These are phyloP conservation scores for Yamadazyma olivae DNA, from an alignment of 805 yeast genomes.

Conservation along the genomic window DNA sequence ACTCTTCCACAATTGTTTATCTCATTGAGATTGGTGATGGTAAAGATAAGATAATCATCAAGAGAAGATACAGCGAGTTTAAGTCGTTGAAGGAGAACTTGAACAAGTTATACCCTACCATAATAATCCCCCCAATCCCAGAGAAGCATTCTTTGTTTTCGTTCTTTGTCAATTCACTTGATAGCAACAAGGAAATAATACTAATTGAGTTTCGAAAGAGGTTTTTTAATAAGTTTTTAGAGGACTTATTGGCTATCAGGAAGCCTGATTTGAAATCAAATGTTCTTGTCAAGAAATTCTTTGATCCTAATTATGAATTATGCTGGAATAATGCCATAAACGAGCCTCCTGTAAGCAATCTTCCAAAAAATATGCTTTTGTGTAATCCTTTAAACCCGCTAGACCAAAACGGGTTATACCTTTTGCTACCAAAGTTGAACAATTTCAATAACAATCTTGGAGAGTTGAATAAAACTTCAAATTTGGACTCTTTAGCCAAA, in stretches of 20 bases:
- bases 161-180: constrained; percentile 38
- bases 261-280: constrained; percentile 26
- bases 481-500: constrained; percentile 27
- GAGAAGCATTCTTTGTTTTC: constrained; percentile 47
- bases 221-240: constrained; percentile 42
- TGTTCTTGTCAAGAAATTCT: constrained; percentile 41
- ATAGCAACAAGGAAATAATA: constrained; percentile 30
- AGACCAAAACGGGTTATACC: constrained; percentile 51
- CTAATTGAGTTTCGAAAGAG: constrained; percentile 50
- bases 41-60: constrained; percentile 22
- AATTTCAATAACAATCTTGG: constrained; percentile 24
- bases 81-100: constrained; percentile 39
- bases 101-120: constrained; percentile 36
- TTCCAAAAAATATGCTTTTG: constrained; percentile 47
- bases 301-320: constrained; percentile 49
- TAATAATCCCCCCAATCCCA: constrained; percentile 43
- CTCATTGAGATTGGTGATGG: constrained; percentile 21
- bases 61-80: constrained; percentile 42
- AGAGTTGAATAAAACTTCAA: constrained; percentile 19
- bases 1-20: constrained; percentile 37
- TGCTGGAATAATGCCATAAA: constrained; percentile 51
- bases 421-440: constrained; percentile 43
- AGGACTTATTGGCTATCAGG: constrained; percentile 29
- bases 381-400: constrained; percentile 51
- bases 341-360: constrained; percentile 41